Evolutionary conservation across 129 eudicot genomes (phyloP).

Genomic region (Smallanthus sonchifolius): DNA sequence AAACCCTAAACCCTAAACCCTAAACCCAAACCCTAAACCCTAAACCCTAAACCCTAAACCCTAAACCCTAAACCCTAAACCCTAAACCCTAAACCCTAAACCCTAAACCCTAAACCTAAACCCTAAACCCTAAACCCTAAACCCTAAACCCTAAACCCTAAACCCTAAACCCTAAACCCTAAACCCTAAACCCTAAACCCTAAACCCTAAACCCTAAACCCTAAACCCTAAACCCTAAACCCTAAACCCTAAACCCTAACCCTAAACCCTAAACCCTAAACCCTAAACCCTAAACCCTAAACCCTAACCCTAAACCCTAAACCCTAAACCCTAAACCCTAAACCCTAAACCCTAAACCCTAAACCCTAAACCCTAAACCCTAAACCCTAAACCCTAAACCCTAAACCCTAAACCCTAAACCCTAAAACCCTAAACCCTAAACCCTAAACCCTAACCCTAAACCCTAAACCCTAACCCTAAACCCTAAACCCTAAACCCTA

Average conservation of each 20-base stretch:
- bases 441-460: conserved; percentile 1
- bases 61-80: conserved; percentile 8
- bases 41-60: not conserved
- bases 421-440: not conserved
- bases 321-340: conserved; percentile 7
- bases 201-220: not conserved
- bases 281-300: conserved; percentile 2
- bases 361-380: not conserved
- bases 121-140: conserved; percentile 1
- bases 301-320: conserved; percentile 10
- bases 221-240: not conserved
- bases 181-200: conserved; percentile 7
- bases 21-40: not conserved
- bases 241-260: conserved; percentile 7
- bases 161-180: conserved; percentile 3
- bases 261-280: not conserved
- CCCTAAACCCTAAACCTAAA: not conserved
- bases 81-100: conserved; percentile 2
- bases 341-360: not conserved
- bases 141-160: not conserved
- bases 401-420: not conserved
- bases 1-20: not conserved
- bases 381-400: not conserved
- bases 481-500: not conserved
- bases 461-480: not conserved